Base-by-base conservation (phyloP, 169 alveolate species). In the Babesia ovis region DNA sequence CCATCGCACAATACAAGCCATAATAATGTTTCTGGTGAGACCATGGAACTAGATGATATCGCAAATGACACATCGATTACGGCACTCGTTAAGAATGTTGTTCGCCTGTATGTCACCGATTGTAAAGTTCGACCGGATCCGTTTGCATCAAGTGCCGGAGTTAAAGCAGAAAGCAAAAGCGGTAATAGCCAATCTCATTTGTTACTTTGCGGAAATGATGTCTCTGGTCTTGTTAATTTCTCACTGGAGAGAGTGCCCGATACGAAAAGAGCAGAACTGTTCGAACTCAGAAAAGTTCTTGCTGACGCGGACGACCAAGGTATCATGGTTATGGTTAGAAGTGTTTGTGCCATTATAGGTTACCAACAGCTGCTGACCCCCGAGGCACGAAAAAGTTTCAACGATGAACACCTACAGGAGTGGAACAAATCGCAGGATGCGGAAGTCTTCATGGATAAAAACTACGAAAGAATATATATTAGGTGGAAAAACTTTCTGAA, bases 281-380 rank as follows among this genome's bases (percentile, higher is more conserved):
- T 80, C n/a, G 88, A 80, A 39, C 66, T 70, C 54, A 31, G 88
- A 25, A 55, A 25, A 18, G 66, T 60, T 34, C 55, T 80, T 23
- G 62, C 77, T 23, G 73, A 70, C 0, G 66, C 84, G 9, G 83
- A 58, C 66, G n/a, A 4, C 8, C 71, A 70, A 1, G 77, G 74
- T 4, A 34, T 59, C 23, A 46, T 23, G 18, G 58, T 70, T 4
- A 58, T 80, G 18, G 83, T 70, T 0, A 68, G 54, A 32, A 70
- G 77, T 16, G 41, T 80, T 29, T 80, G 88, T 48, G 83, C 88
- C 4, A 70, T 70, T 20, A 80, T 80, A 25, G 76, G 84, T 31
- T 80, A 80, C 42, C 88, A 80, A 43, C 88, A 80, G 77, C 72
- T 80, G 25, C 61, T 70, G 51, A 80, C 83, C 46, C 88, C 88